Conservation (phyloP, 768 basidiomycete species). For the Kwoniella heveanensis region DNA sequence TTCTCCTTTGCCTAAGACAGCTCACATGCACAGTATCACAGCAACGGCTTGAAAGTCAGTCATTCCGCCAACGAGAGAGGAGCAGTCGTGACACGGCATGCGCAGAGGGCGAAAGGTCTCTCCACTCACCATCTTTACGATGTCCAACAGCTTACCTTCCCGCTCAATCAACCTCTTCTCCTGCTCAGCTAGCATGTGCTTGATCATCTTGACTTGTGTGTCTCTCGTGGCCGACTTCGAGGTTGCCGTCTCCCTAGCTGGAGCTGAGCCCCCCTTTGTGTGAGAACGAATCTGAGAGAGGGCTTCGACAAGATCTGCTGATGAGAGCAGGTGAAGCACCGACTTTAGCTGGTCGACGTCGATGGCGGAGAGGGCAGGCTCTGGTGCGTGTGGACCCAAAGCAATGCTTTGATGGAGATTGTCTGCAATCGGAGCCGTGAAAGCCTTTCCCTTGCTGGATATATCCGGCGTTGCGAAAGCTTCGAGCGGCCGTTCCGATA, state of each 20-base stretch:
- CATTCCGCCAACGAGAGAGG: too few relatives aligned
- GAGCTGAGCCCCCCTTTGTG: neutral
- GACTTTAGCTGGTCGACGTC: neutral
- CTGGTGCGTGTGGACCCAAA: neutral
- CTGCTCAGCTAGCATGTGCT: slow-evolving; percentile 6
- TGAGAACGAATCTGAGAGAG: neutral
- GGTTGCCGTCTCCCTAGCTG: neutral
- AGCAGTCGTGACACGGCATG: too few relatives aligned
- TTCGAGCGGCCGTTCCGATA: too few relatives aligned
- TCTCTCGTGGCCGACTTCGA: neutral
- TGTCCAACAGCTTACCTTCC: slow-evolving; percentile 1
- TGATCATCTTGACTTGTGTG: slow-evolving; percentile 2
- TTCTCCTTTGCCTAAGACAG: slow-evolving; percentile 13
- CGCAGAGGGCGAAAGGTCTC: too few relatives aligned
- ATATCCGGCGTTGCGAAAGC: too few relatives aligned
- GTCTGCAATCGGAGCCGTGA: too few relatives aligned
- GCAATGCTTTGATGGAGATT: too few relatives aligned
- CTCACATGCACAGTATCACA: neutral
- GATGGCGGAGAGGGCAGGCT: neutral
- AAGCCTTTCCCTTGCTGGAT: too few relatives aligned
- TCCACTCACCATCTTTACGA: slow-evolving; percentile 15
- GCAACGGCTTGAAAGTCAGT: neutral
- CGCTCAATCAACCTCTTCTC: slow-evolving; percentile 7
- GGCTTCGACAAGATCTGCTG: neutral
- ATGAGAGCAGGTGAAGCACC: neutral